phyloP scores from a whole-genome alignment of 805 yeast genomes.

The Diddensiella caesifluorescens region DNA sequence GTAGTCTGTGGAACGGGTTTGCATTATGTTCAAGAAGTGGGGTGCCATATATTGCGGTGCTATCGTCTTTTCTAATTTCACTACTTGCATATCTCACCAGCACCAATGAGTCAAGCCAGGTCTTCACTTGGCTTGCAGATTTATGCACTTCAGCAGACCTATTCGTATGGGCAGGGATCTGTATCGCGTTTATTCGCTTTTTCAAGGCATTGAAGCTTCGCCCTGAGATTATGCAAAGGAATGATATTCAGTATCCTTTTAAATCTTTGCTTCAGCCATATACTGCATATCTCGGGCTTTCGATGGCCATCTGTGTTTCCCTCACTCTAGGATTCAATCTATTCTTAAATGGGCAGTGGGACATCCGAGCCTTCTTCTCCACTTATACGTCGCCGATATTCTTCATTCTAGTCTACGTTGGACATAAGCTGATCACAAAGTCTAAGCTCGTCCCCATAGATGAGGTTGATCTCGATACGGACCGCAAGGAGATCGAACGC shows the following conservation, averaged over 20 bases:
- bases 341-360: conserved; percentile 55
- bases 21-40: conserved; percentile 57
- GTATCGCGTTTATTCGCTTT: conserved; percentile 58
- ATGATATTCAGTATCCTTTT: conserved; percentile 62
- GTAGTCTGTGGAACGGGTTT: conserved; percentile 58
- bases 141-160: conserved; percentile 71
- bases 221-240: conserved; percentile 59
- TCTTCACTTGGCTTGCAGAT: conserved; percentile 62
- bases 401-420: conserved; percentile 46
- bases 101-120: conserved; percentile 49
- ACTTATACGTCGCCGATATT: conserved; percentile 58
- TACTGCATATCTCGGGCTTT: conserved; percentile 55
- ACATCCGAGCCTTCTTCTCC: conserved; percentile 54
- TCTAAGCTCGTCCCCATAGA: conserved; percentile 64
- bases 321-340: conserved; percentile 58
- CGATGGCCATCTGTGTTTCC: conserved; percentile 48
- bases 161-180: conserved; percentile 73
- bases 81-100: conserved; percentile 57
- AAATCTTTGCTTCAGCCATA: conserved; percentile 67
- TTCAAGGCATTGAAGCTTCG: conserved; percentile 55
- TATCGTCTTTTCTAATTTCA: conserved; percentile 58
- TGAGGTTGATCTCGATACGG: conserved; percentile 75
- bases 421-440: conserved; percentile 55
- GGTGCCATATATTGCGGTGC: conserved; percentile 66
- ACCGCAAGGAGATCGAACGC: conserved; percentile 77